phyloP scores from a whole-genome alignment of 1,284 basidiomycete genomes.

The Fomitopsis schrenkii region DNA sequence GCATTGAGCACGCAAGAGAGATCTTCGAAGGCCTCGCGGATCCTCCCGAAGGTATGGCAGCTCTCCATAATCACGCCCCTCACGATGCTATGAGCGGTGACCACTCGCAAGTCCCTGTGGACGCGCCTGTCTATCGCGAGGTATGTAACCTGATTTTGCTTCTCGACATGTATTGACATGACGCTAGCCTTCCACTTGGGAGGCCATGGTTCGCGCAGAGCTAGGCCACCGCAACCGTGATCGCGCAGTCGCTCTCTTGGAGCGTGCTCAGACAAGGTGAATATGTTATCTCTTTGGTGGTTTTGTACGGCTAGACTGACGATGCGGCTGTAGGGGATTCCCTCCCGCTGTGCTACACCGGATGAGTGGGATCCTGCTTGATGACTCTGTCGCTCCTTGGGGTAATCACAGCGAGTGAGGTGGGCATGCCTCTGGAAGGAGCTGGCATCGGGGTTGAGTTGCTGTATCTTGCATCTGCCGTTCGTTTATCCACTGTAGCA shows the following conservation, averaged over 20 bases:
- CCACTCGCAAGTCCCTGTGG: slow-evolving; percentile 16
- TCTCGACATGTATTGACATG: not conserved
- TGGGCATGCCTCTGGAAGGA: too few relatives aligned
- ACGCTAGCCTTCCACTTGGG: slow-evolving; percentile 76
- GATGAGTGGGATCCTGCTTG: slow-evolving; percentile 39
- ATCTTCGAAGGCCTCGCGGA: slow-evolving; percentile 91
- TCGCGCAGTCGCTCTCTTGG: slow-evolving; percentile 68
- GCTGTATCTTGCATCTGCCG: not conserved
- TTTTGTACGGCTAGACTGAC: not conserved
- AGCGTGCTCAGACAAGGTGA: slow-evolving; percentile 73
- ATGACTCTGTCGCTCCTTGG: slow-evolving; percentile 32
- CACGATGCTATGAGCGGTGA: slow-evolving; percentile 39
- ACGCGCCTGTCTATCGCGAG: slow-evolving; percentile 83
- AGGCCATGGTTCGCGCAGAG: slow-evolving; percentile 94
- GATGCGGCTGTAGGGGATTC: slow-evolving; percentile 54
- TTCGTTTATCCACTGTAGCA: not conserved
- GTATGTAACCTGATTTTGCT: slow-evolving; percentile 41
- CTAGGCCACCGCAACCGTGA: slow-evolving; percentile 74
- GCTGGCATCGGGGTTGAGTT: not conserved
- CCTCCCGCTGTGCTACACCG: slow-evolving; percentile 45
- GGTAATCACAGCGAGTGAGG: slow-evolving; percentile 19
- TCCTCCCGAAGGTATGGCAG: slow-evolving; percentile 83
- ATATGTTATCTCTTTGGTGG: slow-evolving; percentile 16
- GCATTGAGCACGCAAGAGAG: slow-evolving; percentile 66
- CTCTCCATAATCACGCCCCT: slow-evolving; percentile 82